phyloP scores from a whole-genome alignment of 164 flowering plant genomes.

The Vitis labrusca region DNA sequence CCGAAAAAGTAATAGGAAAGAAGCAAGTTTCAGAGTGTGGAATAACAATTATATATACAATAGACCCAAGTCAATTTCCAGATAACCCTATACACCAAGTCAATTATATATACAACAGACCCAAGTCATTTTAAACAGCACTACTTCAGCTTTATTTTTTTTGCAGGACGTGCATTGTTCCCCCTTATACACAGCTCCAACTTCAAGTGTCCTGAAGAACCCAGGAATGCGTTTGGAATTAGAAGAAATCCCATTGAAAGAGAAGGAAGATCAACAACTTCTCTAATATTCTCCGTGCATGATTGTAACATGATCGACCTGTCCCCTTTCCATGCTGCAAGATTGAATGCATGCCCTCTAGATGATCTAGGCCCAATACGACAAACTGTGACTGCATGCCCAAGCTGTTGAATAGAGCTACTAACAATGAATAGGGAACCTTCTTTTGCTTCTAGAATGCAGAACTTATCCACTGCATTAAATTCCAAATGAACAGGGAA shows the following conservation, averaged over 20 bases:
- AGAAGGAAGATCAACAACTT: background rate
- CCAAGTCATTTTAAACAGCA: no score
- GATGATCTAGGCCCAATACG: constrained; percentile 17
- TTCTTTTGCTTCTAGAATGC: constrained; percentile 24
- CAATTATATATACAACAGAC: no score
- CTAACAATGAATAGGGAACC: constrained; percentile 24
- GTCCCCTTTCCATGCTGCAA: constrained; percentile 12
- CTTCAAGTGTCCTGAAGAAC: constrained; percentile 8
- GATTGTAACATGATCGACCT: constrained; percentile 22
- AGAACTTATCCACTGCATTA: background rate
- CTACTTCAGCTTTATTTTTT: no score
- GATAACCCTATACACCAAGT: no score
- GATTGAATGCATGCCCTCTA: constrained; percentile 18
- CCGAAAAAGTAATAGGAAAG: no score
- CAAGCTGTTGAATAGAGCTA: constrained; percentile 7
- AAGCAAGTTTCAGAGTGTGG: no score
- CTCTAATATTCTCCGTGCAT: constrained; percentile 4
- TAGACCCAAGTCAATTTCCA: no score
- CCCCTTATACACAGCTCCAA: constrained; percentile 30
- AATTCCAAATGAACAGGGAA: constrained; percentile 6
- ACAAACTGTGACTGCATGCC: constrained; percentile 17
- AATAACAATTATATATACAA: no score
- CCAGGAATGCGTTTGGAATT: constrained; percentile 26
- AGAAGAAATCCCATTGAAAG: constrained; percentile 14
- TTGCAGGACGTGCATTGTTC: constrained; percentile 1